Percentiles rank a stretch among this genome's conserved stretches.
phyloP scores from a whole-genome alignment of 2,329 filamentous ascomycete genomes.

The Venturiaceae sp. region DNA sequence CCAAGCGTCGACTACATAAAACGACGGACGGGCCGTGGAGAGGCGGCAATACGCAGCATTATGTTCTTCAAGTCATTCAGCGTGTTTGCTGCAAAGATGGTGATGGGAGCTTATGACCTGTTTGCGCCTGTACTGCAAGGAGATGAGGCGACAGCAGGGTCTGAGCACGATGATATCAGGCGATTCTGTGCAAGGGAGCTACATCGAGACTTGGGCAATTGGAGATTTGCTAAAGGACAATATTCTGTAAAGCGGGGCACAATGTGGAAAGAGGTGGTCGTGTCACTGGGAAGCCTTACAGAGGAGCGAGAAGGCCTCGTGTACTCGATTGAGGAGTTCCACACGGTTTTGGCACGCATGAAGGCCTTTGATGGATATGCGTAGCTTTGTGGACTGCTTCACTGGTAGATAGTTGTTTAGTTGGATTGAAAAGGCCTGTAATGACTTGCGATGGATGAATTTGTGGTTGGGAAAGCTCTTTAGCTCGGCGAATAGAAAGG shows the following conservation, averaged over 20 bases:
- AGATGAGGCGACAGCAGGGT: not conserved
- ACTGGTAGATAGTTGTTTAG: too few species aligned
- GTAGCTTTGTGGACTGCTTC: not conserved
- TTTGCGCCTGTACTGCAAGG: not conserved
- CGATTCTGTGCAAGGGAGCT: constrained; percentile 30
- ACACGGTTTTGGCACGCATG: constrained; percentile 9
- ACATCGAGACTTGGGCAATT: constrained; percentile 34
- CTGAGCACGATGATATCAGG: constrained; percentile 10
- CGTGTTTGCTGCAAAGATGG: constrained; percentile 16
- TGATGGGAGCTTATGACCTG: not conserved
- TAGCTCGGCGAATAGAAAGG: not conserved
- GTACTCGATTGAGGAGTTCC: constrained; percentile 15
- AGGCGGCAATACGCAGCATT: constrained; percentile 21
- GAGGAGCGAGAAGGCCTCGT: constrained; percentile 19
- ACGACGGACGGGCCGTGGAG: constrained; percentile 19
- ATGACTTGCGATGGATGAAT: not conserved
- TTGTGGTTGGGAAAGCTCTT: too few species aligned
- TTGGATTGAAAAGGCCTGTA: not conserved
- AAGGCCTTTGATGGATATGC: not conserved
- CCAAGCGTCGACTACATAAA: constrained; percentile 38
- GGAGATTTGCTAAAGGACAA: constrained; percentile 31
- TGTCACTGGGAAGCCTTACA: constrained; percentile 23
- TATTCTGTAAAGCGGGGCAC: constrained; percentile 39
- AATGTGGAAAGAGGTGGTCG: constrained; percentile 32
- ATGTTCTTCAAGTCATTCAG: constrained; percentile 30